Evolutionary conservation across 148 eudicot genomes (phyloP).

Genomic region (Dianthus caryophyllus): DNA sequence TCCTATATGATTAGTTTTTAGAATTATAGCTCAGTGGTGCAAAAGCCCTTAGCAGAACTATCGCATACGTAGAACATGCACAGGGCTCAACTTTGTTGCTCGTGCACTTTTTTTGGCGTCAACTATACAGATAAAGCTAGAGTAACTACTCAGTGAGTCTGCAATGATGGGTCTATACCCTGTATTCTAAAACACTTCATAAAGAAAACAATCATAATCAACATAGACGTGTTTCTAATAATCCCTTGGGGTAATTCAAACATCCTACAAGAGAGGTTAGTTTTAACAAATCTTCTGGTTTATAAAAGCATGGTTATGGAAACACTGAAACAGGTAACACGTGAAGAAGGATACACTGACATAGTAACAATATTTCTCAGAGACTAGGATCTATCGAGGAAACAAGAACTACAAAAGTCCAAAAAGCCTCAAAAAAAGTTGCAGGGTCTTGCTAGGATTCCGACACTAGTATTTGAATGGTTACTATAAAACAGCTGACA

Average conservation of each 20-base stretch:
- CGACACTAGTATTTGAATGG: neutral
- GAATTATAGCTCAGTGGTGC: neutral
- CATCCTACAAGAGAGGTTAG: neutral
- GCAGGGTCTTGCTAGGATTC: neutral
- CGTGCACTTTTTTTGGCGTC: neutral
- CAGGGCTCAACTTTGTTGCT: neutral
- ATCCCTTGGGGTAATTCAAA: neutral
- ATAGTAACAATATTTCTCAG: neutral
- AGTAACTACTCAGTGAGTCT: neutral
- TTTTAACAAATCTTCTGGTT: neutral
- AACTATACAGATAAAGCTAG: neutral
- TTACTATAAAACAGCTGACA: neutral
- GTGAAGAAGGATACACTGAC: neutral
- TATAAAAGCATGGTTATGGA: slow-evolving; percentile 1
- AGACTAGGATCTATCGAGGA: neutral
- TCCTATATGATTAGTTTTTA: neutral
- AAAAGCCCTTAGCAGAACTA: neutral
- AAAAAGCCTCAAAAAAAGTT: neutral
- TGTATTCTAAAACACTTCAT: neutral
- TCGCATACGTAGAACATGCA: neutral
- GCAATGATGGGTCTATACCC: neutral
- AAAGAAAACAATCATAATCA: neutral
- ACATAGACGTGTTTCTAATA: neutral
- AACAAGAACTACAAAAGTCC: neutral
- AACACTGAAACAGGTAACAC: neutral